Evolutionary conservation across 129 eudicot genomes (phyloP), one percentile per base, ranked within the genome.

Genomic region (Glebionis coronaria): DNA sequence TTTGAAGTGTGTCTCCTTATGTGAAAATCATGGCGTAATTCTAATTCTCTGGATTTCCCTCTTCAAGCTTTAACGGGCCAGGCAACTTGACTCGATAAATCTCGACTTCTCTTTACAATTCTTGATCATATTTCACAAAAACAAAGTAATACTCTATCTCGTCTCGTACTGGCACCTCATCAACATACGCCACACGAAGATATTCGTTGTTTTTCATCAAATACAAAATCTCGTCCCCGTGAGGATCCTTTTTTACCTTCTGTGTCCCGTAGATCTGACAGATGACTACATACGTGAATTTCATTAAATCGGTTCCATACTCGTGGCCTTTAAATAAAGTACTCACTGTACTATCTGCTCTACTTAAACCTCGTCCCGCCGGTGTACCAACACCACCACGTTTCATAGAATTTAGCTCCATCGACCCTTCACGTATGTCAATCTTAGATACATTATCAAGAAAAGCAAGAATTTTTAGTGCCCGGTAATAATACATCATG

Each of bases 1-100:
- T 91, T 74, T 91, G 97, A 69, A 87, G 86, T 0, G 95, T 96
- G 83, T 91, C 96, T 69, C 97, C 97, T 27, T 96, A 91, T 85
- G 87, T n/a, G n/a, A n/a, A n/a, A n/a, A n/a, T n/a, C n/a, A n/a
- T n/a, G n/a, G n/a, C n/a, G n/a, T n/a, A n/a, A n/a, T n/a, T n/a
- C n/a, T n/a, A n/a, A n/a, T n/a, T n/a, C n/a, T n/a, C n/a, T n/a
- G n/a, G n/a, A n/a, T n/a, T n/a, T n/a, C n/a, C n/a, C n/a, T n/a
- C n/a, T n/a, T n/a, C n/a, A n/a, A n/a, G n/a, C n/a, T n/a, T n/a
- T n/a, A n/a, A n/a, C n/a, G n/a, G n/a, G n/a, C n/a, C n/a, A n/a
- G n/a, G n/a, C n/a, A n/a, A n/a, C n/a, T n/a, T n/a, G n/a, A n/a
- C n/a, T n/a, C n/a, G n/a, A n/a, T n/a, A n/a, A n/a, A n/a, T n/a